Evolutionary conservation across 2,329 filamentous ascomycete genomes (phyloP), one percentile per base, ranked within the genome.

Genomic region (Pseudogymnoascus sp.): DNA sequence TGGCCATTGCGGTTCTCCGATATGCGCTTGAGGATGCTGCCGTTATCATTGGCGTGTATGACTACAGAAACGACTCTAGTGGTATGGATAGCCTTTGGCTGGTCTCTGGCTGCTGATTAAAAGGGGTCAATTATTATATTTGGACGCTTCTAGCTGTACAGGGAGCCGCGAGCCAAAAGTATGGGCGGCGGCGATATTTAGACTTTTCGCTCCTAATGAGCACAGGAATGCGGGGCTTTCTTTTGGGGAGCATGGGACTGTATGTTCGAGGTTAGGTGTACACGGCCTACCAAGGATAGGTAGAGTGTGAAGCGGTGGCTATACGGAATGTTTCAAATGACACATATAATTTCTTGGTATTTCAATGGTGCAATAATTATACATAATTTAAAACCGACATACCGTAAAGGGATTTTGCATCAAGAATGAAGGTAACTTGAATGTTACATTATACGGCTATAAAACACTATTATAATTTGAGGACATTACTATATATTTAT

Each of bases 131-230:
- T 56, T 56, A 56, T 56, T 56, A 56, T 56, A 56, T 56, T 56
- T 33, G 50, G 50, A 56, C 50, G 29, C 50, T 56, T 56, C 62
- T 61, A 56, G 59, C 61, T 72, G 71, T 72, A 72, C 65, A 72
- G 70, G 68, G 67, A 64, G 67, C 65, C 65, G 62, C 69, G 65
- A 62, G 59, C 62, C 64, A 73, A 73, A 72, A 69, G 65, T 67
- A 68, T 63, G 63, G 67, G 65, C 64, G 65, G 60, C 62, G 68
- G 63, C 67, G 66, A 61, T 64, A 67, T 68, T 68, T 72, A 72
- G 71, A 72, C 67, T 71, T 71, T 64, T 67, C 69, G 53, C 66
- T 68, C 71, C 66, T 65, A 66, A 50, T 65, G 67, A 67, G 69
- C 50, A 56, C 6, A 56, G 50, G 50, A 56, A 56, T 56, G 7